These are phyloP conservation scores for Aureobasidium leucospermi DNA, from an alignment of 2,329 filamentous ascomycete genomes.

Conservation along the genomic window DNA sequence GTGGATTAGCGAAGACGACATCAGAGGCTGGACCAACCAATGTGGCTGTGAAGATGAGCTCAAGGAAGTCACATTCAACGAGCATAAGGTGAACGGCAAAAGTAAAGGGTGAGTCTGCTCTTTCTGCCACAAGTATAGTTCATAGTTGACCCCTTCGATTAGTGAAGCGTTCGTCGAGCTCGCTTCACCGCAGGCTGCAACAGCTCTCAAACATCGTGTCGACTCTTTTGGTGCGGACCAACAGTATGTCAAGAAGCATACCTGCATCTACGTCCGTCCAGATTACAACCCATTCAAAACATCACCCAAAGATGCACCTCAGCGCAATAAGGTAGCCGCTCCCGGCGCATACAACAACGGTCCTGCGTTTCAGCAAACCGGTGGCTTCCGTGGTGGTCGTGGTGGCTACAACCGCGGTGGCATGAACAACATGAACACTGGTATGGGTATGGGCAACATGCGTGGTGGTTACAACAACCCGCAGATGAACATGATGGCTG, in stretches of 20 bases:
- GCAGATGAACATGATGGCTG: slow-evolving; percentile 16
- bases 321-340: slow-evolving; percentile 44
- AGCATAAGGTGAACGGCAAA: slow-evolving; percentile 98
- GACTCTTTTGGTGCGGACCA: slow-evolving; percentile 56
- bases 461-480: slow-evolving; percentile 17
- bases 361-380: slow-evolving; percentile 41
- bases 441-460: slow-evolving; percentile 18
- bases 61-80: slow-evolving; percentile 90
- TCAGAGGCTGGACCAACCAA: slow-evolving; percentile 76
- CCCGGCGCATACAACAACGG: slow-evolving; percentile 46
- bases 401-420: slow-evolving; percentile 25
- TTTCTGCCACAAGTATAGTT: not conserved
- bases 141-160: not conserved
- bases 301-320: slow-evolving; percentile 77
- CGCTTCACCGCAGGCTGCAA: slow-evolving; percentile 72
- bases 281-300: slow-evolving; percentile 83
- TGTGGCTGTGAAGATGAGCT: slow-evolving; percentile 78
- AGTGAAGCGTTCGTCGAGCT: slow-evolving; percentile 81
- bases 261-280: slow-evolving; percentile 67
- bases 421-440: slow-evolving; percentile 17
- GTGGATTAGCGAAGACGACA: slow-evolving; percentile 95
- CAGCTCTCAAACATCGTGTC: slow-evolving; percentile 74
- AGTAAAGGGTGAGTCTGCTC: slow-evolving; percentile 72
- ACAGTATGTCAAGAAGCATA: slow-evolving; percentile 57
- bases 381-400: slow-evolving; percentile 36